A percentile compares a stretch with the other conserved stretches of the same genome.
These are phyloP conservation scores for Gonium pectorale DNA, from an alignment of 139 green algal species.

Conservation along the genomic window DNA sequence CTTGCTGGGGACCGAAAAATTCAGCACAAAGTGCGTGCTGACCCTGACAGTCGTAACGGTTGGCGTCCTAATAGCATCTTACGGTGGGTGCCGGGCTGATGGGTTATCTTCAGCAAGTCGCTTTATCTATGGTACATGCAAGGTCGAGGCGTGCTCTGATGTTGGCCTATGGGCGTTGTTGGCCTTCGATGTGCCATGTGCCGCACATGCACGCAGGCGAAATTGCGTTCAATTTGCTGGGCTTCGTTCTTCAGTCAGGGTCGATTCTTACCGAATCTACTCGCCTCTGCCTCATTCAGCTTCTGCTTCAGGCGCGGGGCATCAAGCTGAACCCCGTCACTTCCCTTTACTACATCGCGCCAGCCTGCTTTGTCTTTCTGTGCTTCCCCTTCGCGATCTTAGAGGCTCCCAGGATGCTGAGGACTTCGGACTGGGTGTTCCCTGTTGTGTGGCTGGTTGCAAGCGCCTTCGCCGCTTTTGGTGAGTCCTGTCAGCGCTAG, in stretches of 20 bases:
- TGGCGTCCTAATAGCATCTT: conserved; percentile 77
- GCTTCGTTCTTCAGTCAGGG: conserved; percentile 65
- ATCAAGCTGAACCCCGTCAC: conserved; percentile 93
- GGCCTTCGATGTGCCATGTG: too few relatives aligned
- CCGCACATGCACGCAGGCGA: too few relatives aligned
- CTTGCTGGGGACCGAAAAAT: conserved; percentile 78
- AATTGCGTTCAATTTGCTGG: conserved; percentile 62
- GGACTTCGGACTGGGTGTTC: neutral
- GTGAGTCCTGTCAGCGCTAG: too few relatives aligned
- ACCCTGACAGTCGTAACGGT: conserved; percentile 87
- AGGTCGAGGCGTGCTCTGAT: too few relatives aligned
- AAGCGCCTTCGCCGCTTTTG: conserved; percentile 60
- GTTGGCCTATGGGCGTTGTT: too few relatives aligned
- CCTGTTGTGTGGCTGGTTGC: conserved; percentile 40
- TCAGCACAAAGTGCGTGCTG: conserved; percentile 34
- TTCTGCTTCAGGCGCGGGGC: conserved; percentile 79
- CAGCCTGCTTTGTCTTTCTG: conserved; percentile 74
- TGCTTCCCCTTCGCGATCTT: conserved; percentile 63
- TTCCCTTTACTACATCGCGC: conserved; percentile 85
- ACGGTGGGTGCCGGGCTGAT: too few relatives aligned
- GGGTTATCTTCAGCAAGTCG: too few relatives aligned
- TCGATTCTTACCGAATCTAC: conserved; percentile 64
- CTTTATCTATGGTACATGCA: too few relatives aligned
- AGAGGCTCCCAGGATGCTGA: conserved; percentile 65
- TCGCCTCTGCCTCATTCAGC: conserved; percentile 77